phyloP scores from a whole-genome alignment of 176 grass and related monocot genomes.

The Carex littledalei region DNA sequence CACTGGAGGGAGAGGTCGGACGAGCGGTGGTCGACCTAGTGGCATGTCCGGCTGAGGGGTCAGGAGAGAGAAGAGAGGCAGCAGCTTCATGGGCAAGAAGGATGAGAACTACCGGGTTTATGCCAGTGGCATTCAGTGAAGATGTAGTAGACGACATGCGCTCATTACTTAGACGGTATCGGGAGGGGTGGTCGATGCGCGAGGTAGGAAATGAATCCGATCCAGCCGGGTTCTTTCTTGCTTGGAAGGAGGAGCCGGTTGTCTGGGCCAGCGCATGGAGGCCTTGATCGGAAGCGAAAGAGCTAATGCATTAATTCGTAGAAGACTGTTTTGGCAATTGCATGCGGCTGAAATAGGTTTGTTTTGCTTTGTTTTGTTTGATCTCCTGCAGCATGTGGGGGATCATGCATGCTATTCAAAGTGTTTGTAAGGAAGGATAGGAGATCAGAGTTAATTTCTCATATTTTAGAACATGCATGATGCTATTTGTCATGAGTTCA shows the following conservation, averaged over 20 bases:
- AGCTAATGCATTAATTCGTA: constrained; percentile 16
- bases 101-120: constrained; percentile 63
- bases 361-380: constrained; percentile 20
- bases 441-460: constrained; percentile 10
- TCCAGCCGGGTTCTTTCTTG: constrained; percentile 61
- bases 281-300: constrained; percentile 39
- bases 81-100: constrained; percentile 55
- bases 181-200: constrained; percentile 91
- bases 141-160: constrained; percentile 89
- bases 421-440: constrained; percentile 27
- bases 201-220: constrained; percentile 40
- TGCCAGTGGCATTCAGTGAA: constrained; percentile 71
- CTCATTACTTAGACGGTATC: constrained; percentile 73
- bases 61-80: constrained; percentile 70
- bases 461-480: constrained; percentile 24
- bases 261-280: constrained; percentile 96
- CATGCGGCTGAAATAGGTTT: constrained; percentile 23
- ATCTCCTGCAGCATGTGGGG: not conserved
- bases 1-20: constrained; percentile 73
- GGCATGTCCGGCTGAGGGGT: constrained; percentile 65
- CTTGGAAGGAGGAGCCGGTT: constrained; percentile 91
- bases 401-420: constrained; percentile 3
- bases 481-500: constrained; percentile 23
- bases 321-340: constrained; percentile 4
- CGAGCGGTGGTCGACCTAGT: constrained; percentile 77